Evolutionary conservation across 495 filamentous ascomycete genomes (phyloP).

Genomic region (Penicillium salamii): DNA sequence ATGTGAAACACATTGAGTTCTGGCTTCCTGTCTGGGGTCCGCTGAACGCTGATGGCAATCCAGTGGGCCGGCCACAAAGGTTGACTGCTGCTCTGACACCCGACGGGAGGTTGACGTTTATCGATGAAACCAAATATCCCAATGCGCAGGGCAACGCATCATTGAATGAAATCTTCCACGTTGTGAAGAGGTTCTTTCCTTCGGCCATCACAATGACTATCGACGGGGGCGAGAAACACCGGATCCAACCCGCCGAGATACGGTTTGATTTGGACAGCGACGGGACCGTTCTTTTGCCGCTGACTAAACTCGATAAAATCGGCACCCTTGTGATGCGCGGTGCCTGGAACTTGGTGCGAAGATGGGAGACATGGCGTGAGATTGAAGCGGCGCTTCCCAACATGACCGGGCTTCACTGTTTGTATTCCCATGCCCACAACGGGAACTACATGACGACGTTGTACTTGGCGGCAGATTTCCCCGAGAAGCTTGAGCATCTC

Average conservation of each 20-base stretch:
- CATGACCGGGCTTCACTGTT: conserved; percentile 67
- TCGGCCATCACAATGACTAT: conserved; percentile 64
- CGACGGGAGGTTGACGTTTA: no score
- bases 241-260: no score
- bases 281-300: no score
- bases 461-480: conserved; percentile 49
- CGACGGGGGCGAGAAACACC: conserved; percentile 68
- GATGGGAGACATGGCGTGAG: conserved; percentile 58
- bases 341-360: conserved; percentile 71
- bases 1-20: conserved; percentile 69
- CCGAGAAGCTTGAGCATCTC: conserved; percentile 53
- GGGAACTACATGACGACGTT: conserved; percentile 66
- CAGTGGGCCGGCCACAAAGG: no score
- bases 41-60: no score
- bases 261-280: no score
- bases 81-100: no score
- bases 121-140: conserved; percentile 46
- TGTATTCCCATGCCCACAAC: conserved; percentile 65
- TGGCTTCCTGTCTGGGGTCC: conserved; percentile 76
- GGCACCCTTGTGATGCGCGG: conserved; percentile 67
- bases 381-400: conserved; percentile 60
- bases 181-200: conserved; percentile 54
- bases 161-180: conserved; percentile 63
- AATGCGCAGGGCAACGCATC: conserved; percentile 57
- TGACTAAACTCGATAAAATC: conserved; percentile 45